Evolutionary conservation across 306 rosid genomes (phyloP).

Genomic region (Sicyos baderoa): DNA sequence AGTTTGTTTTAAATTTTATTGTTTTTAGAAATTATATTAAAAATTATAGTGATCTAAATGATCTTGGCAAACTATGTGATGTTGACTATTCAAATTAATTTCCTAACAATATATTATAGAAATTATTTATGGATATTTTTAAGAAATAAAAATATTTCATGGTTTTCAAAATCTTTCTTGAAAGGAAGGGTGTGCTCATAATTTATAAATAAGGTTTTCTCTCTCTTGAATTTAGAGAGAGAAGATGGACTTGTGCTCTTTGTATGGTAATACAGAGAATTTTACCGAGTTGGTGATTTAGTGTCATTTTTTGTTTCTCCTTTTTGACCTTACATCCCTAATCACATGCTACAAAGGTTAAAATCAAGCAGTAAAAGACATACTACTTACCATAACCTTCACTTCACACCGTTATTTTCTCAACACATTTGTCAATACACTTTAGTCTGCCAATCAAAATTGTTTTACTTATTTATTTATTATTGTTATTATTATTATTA

Average conservation of each 20-base stretch:
- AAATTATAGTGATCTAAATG: too few species aligned
- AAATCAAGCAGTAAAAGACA: background rate
- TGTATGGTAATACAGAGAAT: conserved; percentile 10
- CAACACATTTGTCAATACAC: background rate
- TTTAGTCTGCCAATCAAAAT: background rate
- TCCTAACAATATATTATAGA: too few species aligned
- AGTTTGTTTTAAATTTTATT: too few species aligned
- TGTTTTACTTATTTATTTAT: too few species aligned
- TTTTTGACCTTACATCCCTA: background rate
- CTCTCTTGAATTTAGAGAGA: background rate
- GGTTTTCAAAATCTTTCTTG: background rate
- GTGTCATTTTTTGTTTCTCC: background rate
- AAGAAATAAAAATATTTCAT: too few species aligned
- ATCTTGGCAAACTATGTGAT: too few species aligned
- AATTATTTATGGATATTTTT: too few species aligned
- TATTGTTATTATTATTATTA: too few species aligned
- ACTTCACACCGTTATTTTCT: background rate
- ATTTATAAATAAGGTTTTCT: too few species aligned
- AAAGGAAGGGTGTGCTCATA: too few species aligned
- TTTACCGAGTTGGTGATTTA: conserved; percentile 5
- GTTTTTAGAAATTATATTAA: too few species aligned
- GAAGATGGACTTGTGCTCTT: background rate
- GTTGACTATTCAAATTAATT: too few species aligned
- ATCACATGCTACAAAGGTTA: background rate
- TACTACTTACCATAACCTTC: background rate